Percentiles rank a stretch among this genome's conserved stretches.
Evolutionary conservation across 1,284 basidiomycete genomes (phyloP).

Genomic region (Microbotryum lychnidis-dioicae): DNA sequence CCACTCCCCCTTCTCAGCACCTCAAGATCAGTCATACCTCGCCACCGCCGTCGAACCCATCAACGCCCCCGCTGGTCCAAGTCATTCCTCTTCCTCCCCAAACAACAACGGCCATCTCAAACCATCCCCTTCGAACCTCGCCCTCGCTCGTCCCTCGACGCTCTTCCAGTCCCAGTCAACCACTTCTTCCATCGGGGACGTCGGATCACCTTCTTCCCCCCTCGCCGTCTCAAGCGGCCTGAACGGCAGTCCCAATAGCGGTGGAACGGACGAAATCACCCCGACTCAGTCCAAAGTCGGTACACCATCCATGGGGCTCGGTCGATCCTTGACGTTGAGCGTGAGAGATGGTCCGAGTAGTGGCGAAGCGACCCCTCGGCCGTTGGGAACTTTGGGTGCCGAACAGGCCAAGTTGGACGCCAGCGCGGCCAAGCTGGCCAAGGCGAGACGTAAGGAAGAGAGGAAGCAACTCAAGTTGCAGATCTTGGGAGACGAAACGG

Average conservation of each 20-base stretch:
- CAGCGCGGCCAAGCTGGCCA: not conserved
- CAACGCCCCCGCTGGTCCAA: not conserved
- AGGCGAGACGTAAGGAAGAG: not conserved
- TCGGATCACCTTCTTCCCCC: not conserved
- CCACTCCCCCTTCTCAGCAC: not conserved
- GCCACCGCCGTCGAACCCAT: not conserved
- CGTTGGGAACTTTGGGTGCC: not conserved
- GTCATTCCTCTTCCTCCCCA: not conserved
- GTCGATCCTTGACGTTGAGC: not conserved
- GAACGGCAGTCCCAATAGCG: not conserved
- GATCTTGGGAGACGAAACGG: slow-evolving; percentile 19
- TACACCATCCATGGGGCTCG: not conserved
- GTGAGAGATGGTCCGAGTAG: not conserved
- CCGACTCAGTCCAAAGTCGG: slow-evolving; percentile 21
- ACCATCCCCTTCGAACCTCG: slow-evolving; percentile 4
- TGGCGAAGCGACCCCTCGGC: not conserved
- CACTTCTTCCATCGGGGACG: not conserved
- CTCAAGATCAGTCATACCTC: not conserved
- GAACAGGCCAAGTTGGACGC: slow-evolving; percentile 15
- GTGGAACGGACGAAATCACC: slow-evolving; percentile 6
- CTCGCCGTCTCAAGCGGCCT: not conserved
- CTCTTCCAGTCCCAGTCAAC: not conserved
- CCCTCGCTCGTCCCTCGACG: slow-evolving; percentile 7
- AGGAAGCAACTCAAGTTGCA: not conserved
- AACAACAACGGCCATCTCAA: not conserved